Percentiles rank a stretch among this genome's conserved stretches.
Conservation (phyloP, 495 filamentous ascomycete species). For the Lepraria neglecta region DNA sequence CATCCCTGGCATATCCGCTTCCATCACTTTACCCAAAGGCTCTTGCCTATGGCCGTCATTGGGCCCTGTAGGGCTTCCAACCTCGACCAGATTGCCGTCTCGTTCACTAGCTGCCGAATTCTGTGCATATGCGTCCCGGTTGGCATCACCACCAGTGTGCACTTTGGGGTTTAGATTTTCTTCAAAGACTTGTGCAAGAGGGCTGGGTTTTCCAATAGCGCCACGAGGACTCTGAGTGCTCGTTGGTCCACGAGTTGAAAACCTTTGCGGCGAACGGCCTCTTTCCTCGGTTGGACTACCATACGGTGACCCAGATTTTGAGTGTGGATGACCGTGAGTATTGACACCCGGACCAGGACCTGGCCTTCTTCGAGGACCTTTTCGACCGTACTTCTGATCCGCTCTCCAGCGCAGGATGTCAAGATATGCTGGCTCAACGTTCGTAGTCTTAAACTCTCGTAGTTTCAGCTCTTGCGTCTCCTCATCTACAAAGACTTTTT, state of each 20-base stretch:
- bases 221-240: slow-evolving; percentile 42
- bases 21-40: slow-evolving; percentile 11
- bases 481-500: slow-evolving; percentile 85
- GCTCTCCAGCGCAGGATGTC: slow-evolving; percentile 90
- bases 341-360: slow-evolving; percentile 41
- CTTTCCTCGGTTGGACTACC: slow-evolving; percentile 48
- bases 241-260: slow-evolving; percentile 40
- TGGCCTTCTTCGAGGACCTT: slow-evolving; percentile 41
- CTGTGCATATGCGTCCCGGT: slow-evolving; percentile 31
- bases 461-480: slow-evolving; percentile 87
- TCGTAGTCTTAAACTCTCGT: slow-evolving; percentile 77
- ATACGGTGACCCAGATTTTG: slow-evolving; percentile 42
- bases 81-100: slow-evolving; percentile 42
- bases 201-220: slow-evolving; percentile 47
- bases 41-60: slow-evolving; percentile 18
- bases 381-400: slow-evolving; percentile 87
- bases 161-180: slow-evolving; percentile 40
- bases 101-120: slow-evolving; percentile 32
- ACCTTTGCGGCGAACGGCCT: slow-evolving; percentile 50
- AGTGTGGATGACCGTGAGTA: slow-evolving; percentile 22
- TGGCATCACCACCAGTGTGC: slow-evolving; percentile 32
- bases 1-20: slow-evolving; percentile 12
- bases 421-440: slow-evolving; percentile 88
- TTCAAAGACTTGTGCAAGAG: slow-evolving; percentile 49
- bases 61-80: slow-evolving; percentile 36